phyloP scores from a whole-genome alignment of 139 green algal genomes.

The Coccomyxa sp. region DNA sequence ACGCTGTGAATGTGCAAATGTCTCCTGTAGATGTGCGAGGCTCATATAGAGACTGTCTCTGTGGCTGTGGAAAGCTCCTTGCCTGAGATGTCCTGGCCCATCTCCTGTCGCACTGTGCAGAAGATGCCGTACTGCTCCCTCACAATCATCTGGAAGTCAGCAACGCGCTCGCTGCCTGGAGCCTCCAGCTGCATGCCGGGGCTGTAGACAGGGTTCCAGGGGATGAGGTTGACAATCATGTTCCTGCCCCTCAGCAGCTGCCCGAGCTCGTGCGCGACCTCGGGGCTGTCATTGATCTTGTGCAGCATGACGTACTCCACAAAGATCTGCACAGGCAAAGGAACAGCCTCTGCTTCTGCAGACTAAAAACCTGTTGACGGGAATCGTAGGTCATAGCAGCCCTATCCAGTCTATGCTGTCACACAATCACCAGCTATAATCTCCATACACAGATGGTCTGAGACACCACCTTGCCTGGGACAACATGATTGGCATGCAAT shows the following conservation, averaged over 20 bases:
- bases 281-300: constrained; percentile 73
- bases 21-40: too few relatives aligned
- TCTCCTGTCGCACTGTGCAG: constrained; percentile 85
- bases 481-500: too few relatives aligned
- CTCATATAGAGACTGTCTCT: too few relatives aligned
- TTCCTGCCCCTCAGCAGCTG: constrained; percentile 52
- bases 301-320: constrained; percentile 95
- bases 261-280: constrained; percentile 77
- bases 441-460: too few relatives aligned
- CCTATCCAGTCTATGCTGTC: too few relatives aligned
- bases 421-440: too few relatives aligned
- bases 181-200: constrained; percentile 38
- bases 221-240: constrained; percentile 87
- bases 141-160: constrained; percentile 67
- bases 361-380: too few relatives aligned
- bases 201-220: constrained; percentile 80
- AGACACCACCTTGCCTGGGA: too few relatives aligned
- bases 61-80: not conserved
- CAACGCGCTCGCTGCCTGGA: constrained; percentile 32
- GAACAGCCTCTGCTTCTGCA: too few relatives aligned
- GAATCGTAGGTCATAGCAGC: too few relatives aligned
- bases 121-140: constrained; percentile 60
- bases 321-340: constrained; percentile 65
- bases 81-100: constrained; percentile 83
- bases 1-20: too few relatives aligned